phyloP scores from a whole-genome alignment of 2,329 filamentous ascomycete species.

The Penicillium sp. region DNA sequence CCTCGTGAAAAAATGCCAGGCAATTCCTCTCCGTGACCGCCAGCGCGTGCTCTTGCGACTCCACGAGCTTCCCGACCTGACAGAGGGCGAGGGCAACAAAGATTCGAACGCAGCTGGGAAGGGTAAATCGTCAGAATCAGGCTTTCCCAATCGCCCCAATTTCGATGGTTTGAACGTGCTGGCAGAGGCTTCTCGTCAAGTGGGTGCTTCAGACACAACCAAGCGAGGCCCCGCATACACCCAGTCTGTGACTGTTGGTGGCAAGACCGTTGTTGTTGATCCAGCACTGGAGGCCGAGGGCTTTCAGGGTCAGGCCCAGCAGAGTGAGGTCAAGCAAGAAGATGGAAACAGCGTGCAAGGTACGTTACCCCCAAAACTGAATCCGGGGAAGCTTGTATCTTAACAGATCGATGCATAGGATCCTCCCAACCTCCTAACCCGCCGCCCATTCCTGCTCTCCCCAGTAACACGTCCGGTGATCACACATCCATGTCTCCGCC shows the following conservation, averaged over 20 bases:
- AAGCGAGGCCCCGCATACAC: conserved; percentile 41
- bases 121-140: conserved; percentile 40
- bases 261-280: conserved; percentile 44
- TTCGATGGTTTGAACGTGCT: conserved; percentile 83
- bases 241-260: conserved; percentile 42
- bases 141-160: conserved; percentile 54
- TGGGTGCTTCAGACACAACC: conserved; percentile 55
- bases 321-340: conserved; percentile 25
- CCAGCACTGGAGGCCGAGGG: conserved; percentile 43
- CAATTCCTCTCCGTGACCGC: conserved; percentile 69
- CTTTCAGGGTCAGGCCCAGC: conserved; percentile 34
- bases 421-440: conserved; percentile 32
- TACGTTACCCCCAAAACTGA: not conserved
- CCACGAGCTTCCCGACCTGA: conserved; percentile 63
- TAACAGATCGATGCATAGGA: conserved; percentile 21
- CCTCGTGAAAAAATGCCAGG: conserved; percentile 81
- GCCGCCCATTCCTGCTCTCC: conserved; percentile 33
- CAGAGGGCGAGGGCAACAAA: conserved; percentile 39
- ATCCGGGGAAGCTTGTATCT: not conserved
- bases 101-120: conserved; percentile 40
- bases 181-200: conserved; percentile 80
- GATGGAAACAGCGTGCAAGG: conserved; percentile 5
- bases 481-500: conserved; percentile 36
- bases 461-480: conserved; percentile 31
- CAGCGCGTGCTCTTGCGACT: conserved; percentile 71